These are phyloP conservation scores for Austropuccinia psidii DNA, from an alignment of 1,284 basidiomycete species.

Conservation along the genomic window DNA sequence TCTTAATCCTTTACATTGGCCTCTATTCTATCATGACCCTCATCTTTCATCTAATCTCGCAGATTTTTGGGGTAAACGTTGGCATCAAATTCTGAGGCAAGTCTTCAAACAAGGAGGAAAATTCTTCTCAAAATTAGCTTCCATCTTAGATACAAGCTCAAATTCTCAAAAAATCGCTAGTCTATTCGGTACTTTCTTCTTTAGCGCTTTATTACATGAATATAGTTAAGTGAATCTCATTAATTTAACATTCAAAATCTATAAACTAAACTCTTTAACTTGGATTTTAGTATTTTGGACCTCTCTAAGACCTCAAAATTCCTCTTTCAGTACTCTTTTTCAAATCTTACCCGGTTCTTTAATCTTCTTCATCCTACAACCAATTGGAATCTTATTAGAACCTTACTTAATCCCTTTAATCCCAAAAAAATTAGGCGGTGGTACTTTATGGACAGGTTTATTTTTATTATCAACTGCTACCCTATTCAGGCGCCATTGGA, in stretches of 20 bases:
- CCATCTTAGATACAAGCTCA: no score
- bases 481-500: no score
- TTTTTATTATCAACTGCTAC: no score
- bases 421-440: neutral
- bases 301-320: no score
- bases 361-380: slow-evolving; percentile 25
- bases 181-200: slow-evolving; percentile 16
- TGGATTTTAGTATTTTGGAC: no score
- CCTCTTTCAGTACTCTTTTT: no score
- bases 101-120: neutral
- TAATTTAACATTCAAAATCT: no score
- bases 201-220: slow-evolving; percentile 27
- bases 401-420: slow-evolving; percentile 21
- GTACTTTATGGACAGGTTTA: neutral
- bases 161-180: slow-evolving; percentile 11
- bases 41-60: slow-evolving; percentile 52
- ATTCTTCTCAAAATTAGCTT: neutral
- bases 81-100: slow-evolving; percentile 48
- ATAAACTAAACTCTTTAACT: no score
- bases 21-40: slow-evolving; percentile 48
- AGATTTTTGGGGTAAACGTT: slow-evolving; percentile 54
- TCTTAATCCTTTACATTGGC: neutral
- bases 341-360: slow-evolving; percentile 17
- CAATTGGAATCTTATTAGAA: slow-evolving; percentile 19
- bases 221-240: slow-evolving; percentile 13